Evolutionary conservation across 768 basidiomycete genomes (phyloP).

Genomic region (Amanita pseudoporphyria): DNA sequence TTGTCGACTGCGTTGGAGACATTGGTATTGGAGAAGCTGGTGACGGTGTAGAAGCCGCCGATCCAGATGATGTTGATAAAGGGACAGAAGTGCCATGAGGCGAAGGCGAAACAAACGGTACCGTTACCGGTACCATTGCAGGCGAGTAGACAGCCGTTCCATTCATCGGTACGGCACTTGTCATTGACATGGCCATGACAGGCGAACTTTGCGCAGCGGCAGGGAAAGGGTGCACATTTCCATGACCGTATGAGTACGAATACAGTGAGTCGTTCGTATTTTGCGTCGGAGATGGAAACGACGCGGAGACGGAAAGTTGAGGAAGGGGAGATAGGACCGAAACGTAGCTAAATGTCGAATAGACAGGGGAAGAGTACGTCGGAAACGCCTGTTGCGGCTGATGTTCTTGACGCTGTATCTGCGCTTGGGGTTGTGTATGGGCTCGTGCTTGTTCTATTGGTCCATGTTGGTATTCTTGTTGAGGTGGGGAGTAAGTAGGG

Average conservation of each 20-base stretch:
- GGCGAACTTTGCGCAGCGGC: background rate
- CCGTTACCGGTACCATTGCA: background rate
- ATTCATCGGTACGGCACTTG: background rate
- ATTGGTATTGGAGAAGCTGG: background rate
- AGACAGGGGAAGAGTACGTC: background rate
- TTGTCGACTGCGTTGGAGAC: background rate
- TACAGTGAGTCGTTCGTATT: background rate
- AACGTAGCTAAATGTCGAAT: slow-evolving; percentile 1
- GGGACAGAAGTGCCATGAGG: background rate
- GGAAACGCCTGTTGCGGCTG: too few relatives aligned
- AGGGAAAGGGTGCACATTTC: background rate
- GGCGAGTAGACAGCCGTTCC: background rate
- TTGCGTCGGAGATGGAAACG: background rate
- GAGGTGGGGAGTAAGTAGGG: background rate
- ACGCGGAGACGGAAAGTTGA: background rate
- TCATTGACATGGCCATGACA: background rate
- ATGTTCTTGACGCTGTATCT: background rate
- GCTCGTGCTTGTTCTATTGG: background rate
- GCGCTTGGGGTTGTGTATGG: background rate
- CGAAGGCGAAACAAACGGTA: background rate
- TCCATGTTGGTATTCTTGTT: background rate
- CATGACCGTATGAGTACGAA: background rate
- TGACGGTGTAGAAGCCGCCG: background rate
- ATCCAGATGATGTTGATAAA: background rate
- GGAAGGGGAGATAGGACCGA: background rate